Evolutionary conservation across 129 eudicot genomes (phyloP), one percentile per base, ranked within the genome.

Genomic region (Deinandra increscens): DNA sequence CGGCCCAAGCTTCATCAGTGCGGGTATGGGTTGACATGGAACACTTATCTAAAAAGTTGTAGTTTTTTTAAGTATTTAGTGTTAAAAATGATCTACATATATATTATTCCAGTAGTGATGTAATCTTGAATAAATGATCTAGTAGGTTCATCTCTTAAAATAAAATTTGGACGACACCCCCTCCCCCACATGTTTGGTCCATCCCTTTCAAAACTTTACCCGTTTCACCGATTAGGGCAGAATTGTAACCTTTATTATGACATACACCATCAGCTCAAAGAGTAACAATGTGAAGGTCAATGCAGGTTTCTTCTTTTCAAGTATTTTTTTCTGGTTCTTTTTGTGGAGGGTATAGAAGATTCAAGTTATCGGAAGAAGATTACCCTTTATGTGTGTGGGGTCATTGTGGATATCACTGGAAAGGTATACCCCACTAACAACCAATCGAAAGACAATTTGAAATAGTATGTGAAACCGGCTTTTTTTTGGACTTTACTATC

Each of bases 281-380:
- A 38, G 23, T 72, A 46, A 72, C 64, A 5, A 31, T 53, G 42
- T 10, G 70, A 77, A 6, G 14, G 42, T 53, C 33, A 41, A 44
- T 66, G 79, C 75, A 79, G 82, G 79, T 59, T 17, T 76, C 64
- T 75, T 75, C 69, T 76, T 66, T 68, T 39, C 61, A 79, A 76
- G 58, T 46, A n/a, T 48, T 78, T 65, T 60, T 66, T 61, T n/a
- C n/a, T 71, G 76, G 73, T 56, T 66, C 39, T 38, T 36, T 49
- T 54, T 78, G 78, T 43, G 74, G 72, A 70, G 72, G 54, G 68
- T 72, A 56, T 41, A 71, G 60, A 61, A 33, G 63, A 76, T 60
- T 71, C 61, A 55, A 23, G 34, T 33, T n/a, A 33, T 33, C 39
- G 12, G 49, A 66, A 6, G 51, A 60, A 58, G 36, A 58, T 23